phyloP scores from a whole-genome alignment of 1,139 yeast genomes.

The Scheffersomyces illinoinensis region DNA sequence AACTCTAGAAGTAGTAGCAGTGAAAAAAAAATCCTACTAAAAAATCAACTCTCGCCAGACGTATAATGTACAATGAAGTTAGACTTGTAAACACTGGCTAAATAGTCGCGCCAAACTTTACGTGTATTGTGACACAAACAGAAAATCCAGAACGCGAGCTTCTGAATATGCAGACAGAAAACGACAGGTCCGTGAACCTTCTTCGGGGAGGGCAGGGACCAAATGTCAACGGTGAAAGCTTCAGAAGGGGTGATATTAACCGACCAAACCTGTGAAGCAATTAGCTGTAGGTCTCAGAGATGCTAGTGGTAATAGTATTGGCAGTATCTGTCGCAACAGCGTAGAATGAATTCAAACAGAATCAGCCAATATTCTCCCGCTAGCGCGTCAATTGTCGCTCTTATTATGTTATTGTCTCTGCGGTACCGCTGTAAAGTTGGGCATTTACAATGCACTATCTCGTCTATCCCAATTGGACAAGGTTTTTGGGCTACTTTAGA shows the following conservation, averaged over 20 bases:
- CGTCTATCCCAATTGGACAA: background rate
- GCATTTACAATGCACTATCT: background rate
- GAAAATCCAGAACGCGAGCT: background rate
- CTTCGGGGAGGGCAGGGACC: background rate
- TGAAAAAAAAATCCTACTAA: background rate
- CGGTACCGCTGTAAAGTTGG: background rate
- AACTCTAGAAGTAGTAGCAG: background rate
- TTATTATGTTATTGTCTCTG: too few relatives aligned
- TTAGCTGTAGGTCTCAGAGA: background rate
- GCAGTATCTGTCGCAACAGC: background rate
- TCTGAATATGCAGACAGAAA: background rate
- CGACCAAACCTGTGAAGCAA: too few relatives aligned
- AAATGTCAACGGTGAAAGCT: background rate
- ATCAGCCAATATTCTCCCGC: background rate
- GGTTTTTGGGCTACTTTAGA: background rate
- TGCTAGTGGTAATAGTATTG: background rate
- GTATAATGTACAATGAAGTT: background rate
- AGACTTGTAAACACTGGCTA: background rate
- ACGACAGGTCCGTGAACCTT: background rate
- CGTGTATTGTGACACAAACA: background rate
- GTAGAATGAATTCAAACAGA: background rate
- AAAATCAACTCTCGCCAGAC: background rate
- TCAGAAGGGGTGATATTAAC: background rate
- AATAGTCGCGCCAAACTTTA: background rate
- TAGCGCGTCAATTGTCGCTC: background rate